Evolutionary conservation across 1,139 yeast genomes (phyloP).

Genomic region (Nakaseomyces uthaithaninus): DNA sequence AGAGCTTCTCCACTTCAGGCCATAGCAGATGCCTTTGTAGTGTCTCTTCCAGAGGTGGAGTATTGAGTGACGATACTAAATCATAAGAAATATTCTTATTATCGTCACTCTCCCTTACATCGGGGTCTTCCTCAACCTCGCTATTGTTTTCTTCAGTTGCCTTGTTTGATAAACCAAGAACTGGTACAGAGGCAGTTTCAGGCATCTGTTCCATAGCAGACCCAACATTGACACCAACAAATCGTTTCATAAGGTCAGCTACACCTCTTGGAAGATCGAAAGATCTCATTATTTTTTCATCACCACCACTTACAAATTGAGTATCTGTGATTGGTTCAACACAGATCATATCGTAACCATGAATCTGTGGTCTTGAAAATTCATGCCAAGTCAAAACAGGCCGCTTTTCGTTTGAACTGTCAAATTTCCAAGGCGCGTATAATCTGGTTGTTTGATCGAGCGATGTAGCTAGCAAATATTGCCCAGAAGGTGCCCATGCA

Average conservation of each 20-base stretch:
- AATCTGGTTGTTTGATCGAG: constrained; percentile 90
- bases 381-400: constrained; percentile 61
- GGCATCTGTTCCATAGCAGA: constrained; percentile 29
- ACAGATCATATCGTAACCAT: constrained; percentile 94
- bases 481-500: constrained; percentile 66
- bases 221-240: constrained; percentile 41
- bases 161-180: constrained; percentile 87
- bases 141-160: constrained; percentile 51
- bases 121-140: constrained; percentile 34
- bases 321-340: constrained; percentile 54
- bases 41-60: constrained; percentile 82
- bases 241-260: constrained; percentile 48
- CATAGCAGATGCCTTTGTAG: constrained; percentile 86
- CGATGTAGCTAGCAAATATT: constrained; percentile 64
- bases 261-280: constrained; percentile 86
- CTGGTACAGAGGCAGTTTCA: constrained; percentile 86
- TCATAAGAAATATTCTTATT: constrained; percentile 39
- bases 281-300: constrained; percentile 83
- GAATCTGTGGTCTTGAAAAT: constrained; percentile 94
- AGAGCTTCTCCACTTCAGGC: constrained; percentile 90
- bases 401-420: constrained; percentile 30
- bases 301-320: constrained; percentile 86
- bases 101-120: constrained; percentile 36
- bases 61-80: constrained; percentile 33
- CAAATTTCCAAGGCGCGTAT: constrained; percentile 51